Conservation (phyloP, 208 protist species). For the Cochliopodium minus region DNA sequence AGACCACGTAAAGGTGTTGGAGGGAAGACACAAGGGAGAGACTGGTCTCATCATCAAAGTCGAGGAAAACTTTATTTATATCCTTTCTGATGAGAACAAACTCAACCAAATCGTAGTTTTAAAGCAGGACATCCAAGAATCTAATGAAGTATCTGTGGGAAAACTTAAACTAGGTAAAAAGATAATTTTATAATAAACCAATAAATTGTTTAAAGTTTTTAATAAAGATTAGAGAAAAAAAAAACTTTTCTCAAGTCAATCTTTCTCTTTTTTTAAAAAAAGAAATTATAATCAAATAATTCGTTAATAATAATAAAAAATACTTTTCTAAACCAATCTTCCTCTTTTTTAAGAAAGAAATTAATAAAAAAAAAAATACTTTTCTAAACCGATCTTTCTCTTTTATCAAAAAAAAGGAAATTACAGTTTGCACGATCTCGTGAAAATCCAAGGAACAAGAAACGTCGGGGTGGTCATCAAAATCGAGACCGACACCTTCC, state of each 20-base stretch:
- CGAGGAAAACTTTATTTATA: constrained; percentile 18
- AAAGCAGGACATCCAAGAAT: constrained; percentile 26
- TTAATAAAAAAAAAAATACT: no score
- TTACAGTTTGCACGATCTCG: constrained; percentile 35
- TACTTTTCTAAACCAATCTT: no score
- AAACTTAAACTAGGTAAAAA: constrained; percentile 19
- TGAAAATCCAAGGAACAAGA: constrained; percentile 27
- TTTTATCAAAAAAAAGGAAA: no score
- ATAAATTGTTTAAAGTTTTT: no score
- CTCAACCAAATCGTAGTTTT: constrained; percentile 30
- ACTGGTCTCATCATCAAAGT: constrained; percentile 34
- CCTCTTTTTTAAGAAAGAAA: no score
- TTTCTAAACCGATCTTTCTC: no score
- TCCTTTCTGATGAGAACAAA: constrained; percentile 27
- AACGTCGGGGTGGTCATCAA: constrained; percentile 35
- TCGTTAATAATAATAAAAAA: no score
- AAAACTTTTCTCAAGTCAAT: no score
- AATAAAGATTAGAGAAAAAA: no score
- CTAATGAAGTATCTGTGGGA: constrained; percentile 21
- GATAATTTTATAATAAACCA: no score
- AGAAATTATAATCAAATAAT: no score
- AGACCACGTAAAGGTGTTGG: constrained; percentile 31
- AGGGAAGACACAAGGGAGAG: constrained; percentile 37
- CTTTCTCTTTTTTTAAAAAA: no score
- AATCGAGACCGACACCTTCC: constrained; percentile 33